Percentiles rank a stretch among this genome's conserved stretches.
phyloP scores from a whole-genome alignment of 1,139 yeast species.

The Hanseniaspora uvarum region DNA sequence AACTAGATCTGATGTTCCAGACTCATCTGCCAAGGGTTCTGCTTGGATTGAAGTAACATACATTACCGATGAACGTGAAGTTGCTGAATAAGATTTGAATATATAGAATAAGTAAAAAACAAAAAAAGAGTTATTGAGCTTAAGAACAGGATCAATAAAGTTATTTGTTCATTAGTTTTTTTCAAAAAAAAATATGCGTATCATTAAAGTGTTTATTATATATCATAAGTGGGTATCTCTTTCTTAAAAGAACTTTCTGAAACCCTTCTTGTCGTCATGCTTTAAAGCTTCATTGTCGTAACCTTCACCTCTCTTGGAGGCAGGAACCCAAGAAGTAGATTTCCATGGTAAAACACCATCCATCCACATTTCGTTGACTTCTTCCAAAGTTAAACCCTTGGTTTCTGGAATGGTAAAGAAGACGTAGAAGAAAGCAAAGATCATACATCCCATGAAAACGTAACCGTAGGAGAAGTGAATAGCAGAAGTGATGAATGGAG shows the following conservation, averaged over 20 bases:
- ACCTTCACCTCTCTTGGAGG: conserved; percentile 20
- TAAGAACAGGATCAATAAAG: no score
- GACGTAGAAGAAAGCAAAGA: conserved; percentile 49
- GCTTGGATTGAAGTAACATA: conserved; percentile 18
- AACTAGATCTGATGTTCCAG: conserved; percentile 30
- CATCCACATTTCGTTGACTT: conserved; percentile 52
- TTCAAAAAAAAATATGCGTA: not conserved
- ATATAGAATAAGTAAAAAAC: not conserved
- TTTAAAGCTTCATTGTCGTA: conserved; percentile 20
- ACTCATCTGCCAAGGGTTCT: conserved; percentile 1
- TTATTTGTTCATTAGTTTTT: not conserved
- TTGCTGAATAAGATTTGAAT: not conserved
- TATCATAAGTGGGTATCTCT: not conserved
- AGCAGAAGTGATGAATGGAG: conserved; percentile 51
- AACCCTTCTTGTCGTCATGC: conserved; percentile 20
- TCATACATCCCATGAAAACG: conserved; percentile 57
- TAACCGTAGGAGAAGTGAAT: conserved; percentile 54
- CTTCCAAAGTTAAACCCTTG: conserved; percentile 56
- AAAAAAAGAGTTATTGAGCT: not conserved
- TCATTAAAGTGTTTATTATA: not conserved
- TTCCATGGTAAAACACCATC: conserved; percentile 37
- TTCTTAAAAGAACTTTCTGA: conserved; percentile 19
- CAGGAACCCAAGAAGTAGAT: conserved; percentile 28
- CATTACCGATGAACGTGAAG: conserved; percentile 16
- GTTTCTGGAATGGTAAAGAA: conserved; percentile 58